These are phyloP conservation scores for Pestalotiopsis sp. DNA, from an alignment of 2,329 filamentous ascomycete species.

Conservation along the genomic window DNA sequence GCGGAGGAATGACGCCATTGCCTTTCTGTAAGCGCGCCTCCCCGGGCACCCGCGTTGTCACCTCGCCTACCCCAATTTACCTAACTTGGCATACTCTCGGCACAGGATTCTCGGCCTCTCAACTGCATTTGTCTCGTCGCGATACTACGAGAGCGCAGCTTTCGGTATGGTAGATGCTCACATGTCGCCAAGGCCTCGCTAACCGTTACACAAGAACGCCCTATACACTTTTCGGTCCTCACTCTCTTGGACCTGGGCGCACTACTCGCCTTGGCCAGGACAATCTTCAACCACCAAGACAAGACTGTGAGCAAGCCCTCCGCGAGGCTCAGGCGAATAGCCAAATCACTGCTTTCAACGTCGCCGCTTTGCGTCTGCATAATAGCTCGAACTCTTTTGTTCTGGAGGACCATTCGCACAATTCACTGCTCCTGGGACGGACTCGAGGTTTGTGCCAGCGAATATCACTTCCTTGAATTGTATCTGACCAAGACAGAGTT, in stretches of 20 bases:
- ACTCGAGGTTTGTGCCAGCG: constrained; percentile 30
- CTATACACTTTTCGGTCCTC: constrained; percentile 37
- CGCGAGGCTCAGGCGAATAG: not conserved
- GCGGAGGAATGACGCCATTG: not conserved
- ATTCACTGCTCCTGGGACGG: constrained; percentile 38
- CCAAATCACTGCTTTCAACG: constrained; percentile 15
- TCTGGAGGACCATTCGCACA: constrained; percentile 34
- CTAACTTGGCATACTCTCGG: constrained; percentile 8
- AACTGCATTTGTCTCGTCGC: constrained; percentile 30
- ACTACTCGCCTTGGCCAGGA: constrained; percentile 21
- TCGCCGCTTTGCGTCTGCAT: constrained; percentile 25
- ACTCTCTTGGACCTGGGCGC: constrained; percentile 28
- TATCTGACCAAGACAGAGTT: constrained; percentile 26
- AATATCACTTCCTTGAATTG: not conserved
- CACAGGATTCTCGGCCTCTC: constrained; percentile 25
- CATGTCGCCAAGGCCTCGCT: not conserved
- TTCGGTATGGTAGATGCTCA: constrained; percentile 33
- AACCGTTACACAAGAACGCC: constrained; percentile 29
- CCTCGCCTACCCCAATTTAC: constrained; percentile 3
- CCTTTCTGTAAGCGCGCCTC: not conserved
- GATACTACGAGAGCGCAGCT: constrained; percentile 38
- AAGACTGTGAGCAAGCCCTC: constrained; percentile 13
- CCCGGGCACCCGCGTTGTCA: not conserved
- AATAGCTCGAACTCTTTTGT: constrained; percentile 29
- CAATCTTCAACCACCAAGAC: constrained; percentile 16